These are phyloP conservation scores for Patellifolia procumbens DNA, from an alignment of 179 eudicot genomes.

Conservation along the genomic window DNA sequence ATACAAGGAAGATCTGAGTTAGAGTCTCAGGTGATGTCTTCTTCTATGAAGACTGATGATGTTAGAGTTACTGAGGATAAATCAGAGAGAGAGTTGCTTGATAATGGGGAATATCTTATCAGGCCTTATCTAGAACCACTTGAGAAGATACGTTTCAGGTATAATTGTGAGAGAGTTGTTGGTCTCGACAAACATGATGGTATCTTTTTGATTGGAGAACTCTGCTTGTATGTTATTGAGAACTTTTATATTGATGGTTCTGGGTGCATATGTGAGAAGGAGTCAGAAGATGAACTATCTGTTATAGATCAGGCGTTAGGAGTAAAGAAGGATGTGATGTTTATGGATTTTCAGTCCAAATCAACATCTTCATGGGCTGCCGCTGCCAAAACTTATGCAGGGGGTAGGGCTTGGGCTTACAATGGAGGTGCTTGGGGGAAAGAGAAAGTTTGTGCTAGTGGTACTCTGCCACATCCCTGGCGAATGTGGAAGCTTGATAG, in stretches of 20 bases:
- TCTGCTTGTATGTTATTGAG: conserved; percentile 83
- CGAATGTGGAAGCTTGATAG: conserved; percentile 98
- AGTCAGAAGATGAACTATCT: conserved; percentile 88
- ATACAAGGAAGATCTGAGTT: conserved; percentile 56
- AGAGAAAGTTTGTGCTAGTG: conserved; percentile 70
- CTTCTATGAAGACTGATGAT: conserved; percentile 66
- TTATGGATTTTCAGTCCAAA: conserved; percentile 83
- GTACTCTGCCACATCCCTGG: conserved; percentile 91
- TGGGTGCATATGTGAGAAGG: conserved; percentile 96
- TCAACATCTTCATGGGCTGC: conserved; percentile 80
- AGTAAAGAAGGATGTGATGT: conserved; percentile 84
- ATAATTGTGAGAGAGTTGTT: conserved; percentile 94
- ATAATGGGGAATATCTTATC: conserved; percentile 95
- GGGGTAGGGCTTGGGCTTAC: conserved; percentile 99
- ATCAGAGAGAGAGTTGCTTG: conserved; percentile 70
- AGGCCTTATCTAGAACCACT: conserved; percentile 88
- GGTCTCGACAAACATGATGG: conserved; percentile 99
- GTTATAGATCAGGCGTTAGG: conserved; percentile 96
- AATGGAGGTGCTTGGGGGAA: conserved; percentile 99
- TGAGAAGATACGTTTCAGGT: conserved; percentile 82
- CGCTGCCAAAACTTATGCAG: conserved; percentile 53
- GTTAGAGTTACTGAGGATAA: conserved; percentile 60
- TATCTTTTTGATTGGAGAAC: conserved; percentile 95
- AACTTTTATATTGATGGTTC: conserved; percentile 84
- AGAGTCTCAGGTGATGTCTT: conserved; percentile 66